A percentile compares a stretch with the other conserved stretches of the same genome.
These are phyloP conservation scores for Durusdinium trenchii DNA, from an alignment of 73 alveolate genomes.

Conservation along the genomic window DNA sequence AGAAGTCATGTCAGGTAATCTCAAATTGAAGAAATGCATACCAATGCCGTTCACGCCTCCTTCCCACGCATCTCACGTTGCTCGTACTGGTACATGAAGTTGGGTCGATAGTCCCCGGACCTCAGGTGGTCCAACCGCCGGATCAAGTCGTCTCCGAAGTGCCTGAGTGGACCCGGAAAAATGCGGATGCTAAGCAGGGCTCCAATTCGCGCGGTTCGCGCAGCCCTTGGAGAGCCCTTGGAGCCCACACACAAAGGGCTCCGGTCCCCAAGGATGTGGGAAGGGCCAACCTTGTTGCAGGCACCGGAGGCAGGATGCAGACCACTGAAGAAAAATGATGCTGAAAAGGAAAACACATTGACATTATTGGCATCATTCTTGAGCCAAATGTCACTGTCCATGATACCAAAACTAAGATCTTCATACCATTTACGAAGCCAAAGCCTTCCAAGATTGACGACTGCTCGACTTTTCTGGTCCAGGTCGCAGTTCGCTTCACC, in stretches of 20 bases:
- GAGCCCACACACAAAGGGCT: conserved; percentile 23
- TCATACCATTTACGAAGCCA: neutral
- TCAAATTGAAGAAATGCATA: neutral
- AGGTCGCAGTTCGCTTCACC: conserved; percentile 81
- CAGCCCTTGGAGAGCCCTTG: neutral
- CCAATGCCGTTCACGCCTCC: neutral
- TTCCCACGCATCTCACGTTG: conserved; percentile 42
- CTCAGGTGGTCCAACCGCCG: neutral
- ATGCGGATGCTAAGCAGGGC: neutral
- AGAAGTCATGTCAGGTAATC: neutral
- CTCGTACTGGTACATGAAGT: conserved; percentile 34
- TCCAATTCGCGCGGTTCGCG: neutral
- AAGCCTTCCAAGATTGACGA: too few relatives aligned
- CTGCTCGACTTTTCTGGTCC: too few relatives aligned
- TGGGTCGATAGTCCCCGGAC: conserved; percentile 83
- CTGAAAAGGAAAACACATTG: neutral
- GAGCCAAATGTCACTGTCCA: neutral
- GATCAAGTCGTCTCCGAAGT: neutral
- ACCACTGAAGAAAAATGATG: too few relatives aligned
- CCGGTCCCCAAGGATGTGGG: conserved; percentile 48
- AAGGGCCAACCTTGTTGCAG: conserved; percentile 76
- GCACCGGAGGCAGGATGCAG: neutral
- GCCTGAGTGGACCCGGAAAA: neutral
- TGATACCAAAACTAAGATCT: neutral
- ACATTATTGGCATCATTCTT: neutral